Percentiles rank a stretch among this genome's conserved stretches.
Evolutionary conservation across 192 early-diverging fungal genomes (phyloP).

Genomic region (Linnemannia zychae): DNA sequence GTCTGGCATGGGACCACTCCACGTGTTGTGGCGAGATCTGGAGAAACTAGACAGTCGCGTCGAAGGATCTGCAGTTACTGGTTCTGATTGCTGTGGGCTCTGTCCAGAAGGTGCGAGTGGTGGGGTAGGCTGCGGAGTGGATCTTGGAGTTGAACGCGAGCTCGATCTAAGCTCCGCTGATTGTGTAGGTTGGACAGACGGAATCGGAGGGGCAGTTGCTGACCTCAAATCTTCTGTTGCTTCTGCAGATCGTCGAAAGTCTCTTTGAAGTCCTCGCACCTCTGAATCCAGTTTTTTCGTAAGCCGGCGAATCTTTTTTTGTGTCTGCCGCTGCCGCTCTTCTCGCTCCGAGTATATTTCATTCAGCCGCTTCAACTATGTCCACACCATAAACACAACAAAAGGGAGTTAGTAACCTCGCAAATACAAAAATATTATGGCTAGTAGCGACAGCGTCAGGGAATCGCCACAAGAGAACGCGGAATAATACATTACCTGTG

Average conservation of each 20-base stretch:
- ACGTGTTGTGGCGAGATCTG: not conserved
- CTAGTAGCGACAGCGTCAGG: not conserved
- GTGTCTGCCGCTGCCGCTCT: not conserved
- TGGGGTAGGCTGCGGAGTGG: not conserved
- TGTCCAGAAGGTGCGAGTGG: not conserved
- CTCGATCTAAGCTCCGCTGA: not conserved
- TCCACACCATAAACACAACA: not conserved
- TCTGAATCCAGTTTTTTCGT: not conserved
- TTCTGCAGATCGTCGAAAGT: not conserved
- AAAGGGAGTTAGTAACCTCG: not conserved
- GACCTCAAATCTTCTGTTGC: not conserved
- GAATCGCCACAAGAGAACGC: not conserved
- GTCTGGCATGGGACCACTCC: not conserved
- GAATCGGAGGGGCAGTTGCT: not conserved
- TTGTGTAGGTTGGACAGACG: not conserved
- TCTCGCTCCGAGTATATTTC: not conserved
- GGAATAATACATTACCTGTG: constrained; percentile 1
- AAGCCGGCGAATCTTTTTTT: not conserved
- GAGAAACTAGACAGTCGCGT: not conserved
- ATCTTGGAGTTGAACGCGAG: not conserved
- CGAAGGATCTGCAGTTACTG: not conserved
- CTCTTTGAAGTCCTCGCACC: not conserved
- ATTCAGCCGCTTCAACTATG: constrained; percentile 13
- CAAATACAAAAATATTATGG: not conserved
- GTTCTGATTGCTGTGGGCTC: not conserved